Base-by-base conservation (phyloP, 768 basidiomycete genomes). In the Floccularia luteovirens region DNA sequence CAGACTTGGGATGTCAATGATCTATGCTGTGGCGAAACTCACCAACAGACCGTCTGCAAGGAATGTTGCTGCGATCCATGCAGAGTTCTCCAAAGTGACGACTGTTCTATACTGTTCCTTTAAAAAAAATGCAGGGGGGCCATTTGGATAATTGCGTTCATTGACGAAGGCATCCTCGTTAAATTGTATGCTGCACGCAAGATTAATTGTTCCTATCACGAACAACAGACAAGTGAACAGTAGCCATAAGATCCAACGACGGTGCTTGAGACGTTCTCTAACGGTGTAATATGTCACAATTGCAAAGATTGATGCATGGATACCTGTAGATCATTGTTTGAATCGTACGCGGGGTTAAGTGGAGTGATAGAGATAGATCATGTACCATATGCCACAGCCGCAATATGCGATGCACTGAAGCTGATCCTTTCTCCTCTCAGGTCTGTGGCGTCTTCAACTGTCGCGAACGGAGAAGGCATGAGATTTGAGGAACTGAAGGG, bases 11-110 rank as follows among this genome's bases (percentile, higher is more conserved):
- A 19, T n/a, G n/a, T n/a, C n/a, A n/a, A n/a, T n/a, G n/a, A n/a
- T n/a, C n/a, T n/a, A 30, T 17, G 14, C 11, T 8, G 30, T 34
- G 7, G 16, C 20, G n/a, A 34, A 14, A 36, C 62, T 36, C 39
- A 68, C 66, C 48, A 68, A 50, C 28, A 67, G 36, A 0, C 46
- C 66, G 25, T 64, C 60, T 11, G 55, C 56, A 49, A 65, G 48
- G 4, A 63, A 48, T 19, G 63, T 61, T 24, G 67, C 41, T 10
- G 53, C n/a, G n/a, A 49, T 44, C 10, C 55, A 39, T 10, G 56
- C 54, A 6, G 48, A 43, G 13, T 53, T 48, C 21, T 43, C 48
- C 2, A 49, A 31, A 0, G 48, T 49, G 38, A 45, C 31, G 17
- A 51, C 38, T 57, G 61, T 59, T 0, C 45, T 40, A 0, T 53